Evolutionary conservation across 202 grass and related monocot genomes (phyloP).

Genomic region (Musa balbisiana): DNA sequence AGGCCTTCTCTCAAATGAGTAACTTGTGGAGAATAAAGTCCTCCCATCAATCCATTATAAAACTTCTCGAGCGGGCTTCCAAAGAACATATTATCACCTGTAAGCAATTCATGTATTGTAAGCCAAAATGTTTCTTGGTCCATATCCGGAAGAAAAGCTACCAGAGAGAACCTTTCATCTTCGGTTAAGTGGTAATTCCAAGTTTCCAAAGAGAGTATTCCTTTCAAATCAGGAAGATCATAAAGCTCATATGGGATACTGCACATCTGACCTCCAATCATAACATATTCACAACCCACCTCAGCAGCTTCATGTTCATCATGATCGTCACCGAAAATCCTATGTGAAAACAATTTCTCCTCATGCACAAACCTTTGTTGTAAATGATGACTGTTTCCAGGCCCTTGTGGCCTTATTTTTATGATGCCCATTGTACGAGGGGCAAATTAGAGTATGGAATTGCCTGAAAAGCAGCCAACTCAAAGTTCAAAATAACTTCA

Average conservation of each 20-base stretch:
- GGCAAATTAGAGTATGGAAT: slow-evolving; percentile 14
- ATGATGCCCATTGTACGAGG: slow-evolving; percentile 54
- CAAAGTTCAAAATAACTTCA: background rate
- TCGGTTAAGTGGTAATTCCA: slow-evolving; percentile 76
- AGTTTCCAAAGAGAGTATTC: slow-evolving; percentile 61
- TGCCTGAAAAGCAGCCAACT: slow-evolving; percentile 23
- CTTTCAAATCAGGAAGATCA: slow-evolving; percentile 51
- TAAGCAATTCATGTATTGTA: slow-evolving; percentile 53
- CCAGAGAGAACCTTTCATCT: slow-evolving; percentile 56
- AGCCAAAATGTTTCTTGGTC: slow-evolving; percentile 43
- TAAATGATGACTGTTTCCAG: slow-evolving; percentile 1
- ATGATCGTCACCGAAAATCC: slow-evolving; percentile 31
- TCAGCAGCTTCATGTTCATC: slow-evolving; percentile 42
- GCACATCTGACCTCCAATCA: slow-evolving; percentile 42
- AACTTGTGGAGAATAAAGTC: slow-evolving; percentile 68
- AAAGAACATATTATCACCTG: slow-evolving; percentile 58
- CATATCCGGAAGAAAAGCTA: slow-evolving; percentile 70
- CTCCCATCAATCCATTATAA: slow-evolving; percentile 46
- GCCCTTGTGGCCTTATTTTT: slow-evolving; percentile 29
- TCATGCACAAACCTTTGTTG: slow-evolving; percentile 27
- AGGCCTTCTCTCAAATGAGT: slow-evolving; percentile 47
- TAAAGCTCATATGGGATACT: slow-evolving; percentile 77
- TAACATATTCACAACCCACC: slow-evolving; percentile 54
- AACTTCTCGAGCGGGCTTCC: slow-evolving; percentile 46
- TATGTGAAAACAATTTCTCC: slow-evolving; percentile 34